A percentile compares a stretch with the other conserved stretches of the same genome.
These are phyloP conservation scores for Grigorovia transvaalensis DNA, from an alignment of 805 yeast genomes.

Conservation along the genomic window DNA sequence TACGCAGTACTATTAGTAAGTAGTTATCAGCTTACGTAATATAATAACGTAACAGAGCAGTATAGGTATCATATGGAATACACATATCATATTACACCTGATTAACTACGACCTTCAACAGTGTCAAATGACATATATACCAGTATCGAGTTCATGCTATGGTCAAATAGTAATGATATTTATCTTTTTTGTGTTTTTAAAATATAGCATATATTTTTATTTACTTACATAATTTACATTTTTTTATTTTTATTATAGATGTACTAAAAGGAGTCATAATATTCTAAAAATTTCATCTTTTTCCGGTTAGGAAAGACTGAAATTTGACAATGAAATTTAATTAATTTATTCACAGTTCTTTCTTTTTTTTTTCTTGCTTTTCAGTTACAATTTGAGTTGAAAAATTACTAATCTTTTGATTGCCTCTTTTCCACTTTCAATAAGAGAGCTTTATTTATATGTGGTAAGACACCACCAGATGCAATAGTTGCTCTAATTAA, in stretches of 20 bases:
- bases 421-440: slow-evolving; percentile 50
- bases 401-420: background rate
- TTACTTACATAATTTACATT: slow-evolving; percentile 1
- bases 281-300: too few species aligned
- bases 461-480: slow-evolving; percentile 96
- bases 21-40: too few species aligned
- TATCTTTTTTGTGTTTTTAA: background rate
- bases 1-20: too few species aligned
- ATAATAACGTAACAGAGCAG: too few species aligned
- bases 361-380: background rate
- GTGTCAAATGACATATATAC: too few species aligned
- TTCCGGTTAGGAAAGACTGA: too few species aligned
- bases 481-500: slow-evolving; percentile 93
- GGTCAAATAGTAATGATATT: too few species aligned
- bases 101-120: too few species aligned
- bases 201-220: background rate
- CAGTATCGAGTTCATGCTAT: too few species aligned
- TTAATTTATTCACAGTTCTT: background rate
- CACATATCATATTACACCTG: too few species aligned
- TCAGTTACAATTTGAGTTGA: background rate
- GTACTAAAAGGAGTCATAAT: background rate
- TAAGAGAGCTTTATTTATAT: slow-evolving; percentile 71
- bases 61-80: too few species aligned
- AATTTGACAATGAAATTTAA: too few species aligned
- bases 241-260: background rate